Evolutionary conservation across 2,329 filamentous ascomycete species (phyloP).

Genomic region (Periglandula ipomoeae): DNA sequence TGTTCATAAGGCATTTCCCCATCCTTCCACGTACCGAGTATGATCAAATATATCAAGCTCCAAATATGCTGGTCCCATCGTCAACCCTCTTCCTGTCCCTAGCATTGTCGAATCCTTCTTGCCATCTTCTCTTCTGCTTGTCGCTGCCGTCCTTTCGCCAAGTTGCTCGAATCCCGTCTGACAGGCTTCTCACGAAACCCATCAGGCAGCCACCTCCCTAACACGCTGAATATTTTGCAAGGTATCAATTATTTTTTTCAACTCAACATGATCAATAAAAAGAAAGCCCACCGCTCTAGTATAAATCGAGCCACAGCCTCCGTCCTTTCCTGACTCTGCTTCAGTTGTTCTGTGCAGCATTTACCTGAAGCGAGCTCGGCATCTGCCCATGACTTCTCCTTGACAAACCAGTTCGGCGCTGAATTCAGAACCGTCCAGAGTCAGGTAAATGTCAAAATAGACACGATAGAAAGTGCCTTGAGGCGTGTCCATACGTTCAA

Average conservation of each 20-base stretch:
- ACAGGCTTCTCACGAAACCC: not conserved
- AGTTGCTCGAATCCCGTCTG: too few relatives aligned
- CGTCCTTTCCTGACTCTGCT: not conserved
- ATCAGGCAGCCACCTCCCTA: not conserved
- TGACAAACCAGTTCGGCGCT: constrained; percentile 98
- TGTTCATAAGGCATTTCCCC: constrained; percentile 2
- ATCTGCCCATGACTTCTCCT: constrained; percentile 96
- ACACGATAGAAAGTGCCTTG: constrained; percentile 92
- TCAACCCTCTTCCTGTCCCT: not conserved
- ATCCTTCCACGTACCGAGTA: not conserved
- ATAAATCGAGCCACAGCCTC: not conserved
- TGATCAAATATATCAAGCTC: constrained; percentile 2
- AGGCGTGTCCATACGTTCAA: constrained; percentile 97
- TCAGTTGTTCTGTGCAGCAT: not conserved
- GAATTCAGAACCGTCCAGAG: constrained; percentile 94
- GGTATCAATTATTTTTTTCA: constrained; percentile 3
- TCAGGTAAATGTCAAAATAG: constrained; percentile 76
- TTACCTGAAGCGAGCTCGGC: constrained; percentile 76
- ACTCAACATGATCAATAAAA: not conserved
- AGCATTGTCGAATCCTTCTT: not conserved
- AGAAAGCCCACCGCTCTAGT: not conserved
- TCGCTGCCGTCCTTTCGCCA: too few relatives aligned
- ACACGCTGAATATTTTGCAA: constrained; percentile 2
- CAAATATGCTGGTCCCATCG: not conserved
- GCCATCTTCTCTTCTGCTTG: not conserved